phyloP scores from a whole-genome alignment of 495 filamentous ascomycete species.

The Letharia lupina region DNA sequence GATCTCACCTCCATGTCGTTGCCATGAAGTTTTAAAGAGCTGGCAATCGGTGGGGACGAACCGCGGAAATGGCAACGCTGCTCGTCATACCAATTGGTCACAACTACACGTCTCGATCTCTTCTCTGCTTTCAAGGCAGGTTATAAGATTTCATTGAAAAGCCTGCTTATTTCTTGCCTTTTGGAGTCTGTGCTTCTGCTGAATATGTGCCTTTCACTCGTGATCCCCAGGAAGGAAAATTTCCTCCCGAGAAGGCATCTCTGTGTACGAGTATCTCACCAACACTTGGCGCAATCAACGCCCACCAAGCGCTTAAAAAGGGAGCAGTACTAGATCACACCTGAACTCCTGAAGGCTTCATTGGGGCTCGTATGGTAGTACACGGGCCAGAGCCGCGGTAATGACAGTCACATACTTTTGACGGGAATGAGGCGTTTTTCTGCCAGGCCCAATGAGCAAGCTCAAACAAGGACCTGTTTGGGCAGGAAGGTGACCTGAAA shows the following conservation, averaged over 20 bases:
- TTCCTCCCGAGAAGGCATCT: neutral
- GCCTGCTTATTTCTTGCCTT: neutral
- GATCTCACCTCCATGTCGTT: neutral
- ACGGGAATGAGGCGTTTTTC: neutral
- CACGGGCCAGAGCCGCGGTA: neutral
- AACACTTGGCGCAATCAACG: neutral
- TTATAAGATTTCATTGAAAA: neutral
- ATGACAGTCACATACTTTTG: neutral
- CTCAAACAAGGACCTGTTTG: neutral
- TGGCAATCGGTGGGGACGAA: neutral
- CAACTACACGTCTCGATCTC: neutral
- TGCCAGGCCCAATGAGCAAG: neutral
- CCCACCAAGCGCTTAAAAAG: neutral
- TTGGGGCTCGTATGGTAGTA: neutral
- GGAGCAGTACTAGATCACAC: neutral
- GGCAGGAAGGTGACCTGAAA: conserved; percentile 11
- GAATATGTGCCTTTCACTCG: neutral
- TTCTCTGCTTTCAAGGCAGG: neutral
- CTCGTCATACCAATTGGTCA: neutral
- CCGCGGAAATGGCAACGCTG: neutral
- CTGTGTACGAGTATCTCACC: neutral
- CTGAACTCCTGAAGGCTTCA: neutral
- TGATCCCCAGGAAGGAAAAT: neutral
- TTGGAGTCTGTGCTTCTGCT: neutral
- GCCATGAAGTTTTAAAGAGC: neutral